Base-by-base conservation (phyloP, 1,284 basidiomycete genomes). In the Peniophora sp. region DNA sequence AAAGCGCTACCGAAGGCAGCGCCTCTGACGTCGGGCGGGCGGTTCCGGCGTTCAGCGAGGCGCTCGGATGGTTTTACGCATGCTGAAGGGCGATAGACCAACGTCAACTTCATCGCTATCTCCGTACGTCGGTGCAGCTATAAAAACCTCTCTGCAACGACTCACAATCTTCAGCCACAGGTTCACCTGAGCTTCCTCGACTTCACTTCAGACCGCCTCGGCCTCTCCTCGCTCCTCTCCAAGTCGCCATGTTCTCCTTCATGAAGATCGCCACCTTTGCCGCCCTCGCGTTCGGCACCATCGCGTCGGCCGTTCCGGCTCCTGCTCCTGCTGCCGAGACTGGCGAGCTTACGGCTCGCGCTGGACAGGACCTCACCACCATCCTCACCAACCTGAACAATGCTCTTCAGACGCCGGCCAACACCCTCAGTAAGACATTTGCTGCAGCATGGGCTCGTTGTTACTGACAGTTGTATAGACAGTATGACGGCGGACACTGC, bases 281-380 rank as follows among this genome's bases (percentile, higher is more conserved):
- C 48, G 47, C 55, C 17, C 47, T 64, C 45, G 55, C 59, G 37
- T 54, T 63, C 43, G 54, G 52, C 48, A 46, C 52, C 11, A 41
- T 54, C n/a, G 55, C 53, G 2, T 42, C 41, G 42, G 64, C 64
- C 3, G 52, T 60, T n/a, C 37, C 37, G 15, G 63, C 62, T n/a
- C 52, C 57, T 24, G 52, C 22, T 24, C n/a, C 23, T 24, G 17
- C 18, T n/a, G 27, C 27, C 12, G 20, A 24, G n/a, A 15, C 18
- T 5, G 18, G 18, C n/a, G 43, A 45, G n/a, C 12, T 45, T 22
- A 9, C 14, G 20, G 43, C 43, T 20, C 43, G 43, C 23, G 27
- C 27, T 32, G 27, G 27, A 5, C 27, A 32, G 27, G 43, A 23
- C 22, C 12, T 45, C 20, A 45, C 43, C 12, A 23, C 43, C 9